Percentiles rank a stretch among this genome's conserved stretches.
These are phyloP conservation scores for Colletotrichum kahawae DNA, from an alignment of 2,329 filamentous ascomycete species.

Conservation along the genomic window DNA sequence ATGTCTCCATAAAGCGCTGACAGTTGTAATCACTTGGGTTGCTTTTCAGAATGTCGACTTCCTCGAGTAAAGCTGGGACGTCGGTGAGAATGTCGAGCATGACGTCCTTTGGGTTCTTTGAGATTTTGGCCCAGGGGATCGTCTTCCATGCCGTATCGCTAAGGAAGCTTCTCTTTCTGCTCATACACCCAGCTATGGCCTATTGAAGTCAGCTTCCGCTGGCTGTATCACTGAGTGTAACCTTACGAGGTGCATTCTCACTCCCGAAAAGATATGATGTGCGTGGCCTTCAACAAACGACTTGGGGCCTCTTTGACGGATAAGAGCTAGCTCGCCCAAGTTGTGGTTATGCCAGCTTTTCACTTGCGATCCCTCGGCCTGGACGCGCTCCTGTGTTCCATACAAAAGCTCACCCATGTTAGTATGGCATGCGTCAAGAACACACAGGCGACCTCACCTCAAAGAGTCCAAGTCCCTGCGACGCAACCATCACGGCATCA, in stretches of 20 bases:
- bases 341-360: constrained; percentile 21
- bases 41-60: constrained; percentile 29
- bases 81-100: constrained; percentile 34
- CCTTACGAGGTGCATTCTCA: constrained; percentile 24
- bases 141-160: constrained; percentile 33
- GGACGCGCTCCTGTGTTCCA: constrained; percentile 1
- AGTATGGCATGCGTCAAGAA: neutral
- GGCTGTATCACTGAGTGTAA: neutral
- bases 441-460: constrained; percentile 11
- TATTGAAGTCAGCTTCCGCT: neutral
- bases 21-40: neutral
- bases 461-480: constrained; percentile 10
- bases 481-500: constrained; percentile 4
- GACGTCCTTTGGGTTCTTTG: constrained; percentile 32
- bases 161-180: constrained; percentile 16
- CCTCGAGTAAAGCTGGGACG: constrained; percentile 28
- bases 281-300: constrained; percentile 5
- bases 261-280: constrained; percentile 25
- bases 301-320: neutral
- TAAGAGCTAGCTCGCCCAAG: constrained; percentile 14
- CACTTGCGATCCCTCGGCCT: neutral
- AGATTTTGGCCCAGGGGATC: constrained; percentile 31
- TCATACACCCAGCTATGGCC: neutral
- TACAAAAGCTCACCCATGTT: constrained; percentile 8
- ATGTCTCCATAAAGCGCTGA: neutral